Conservation (phyloP, 371 early-diverging fungal species). For the Fennellomyces sp. region DNA sequence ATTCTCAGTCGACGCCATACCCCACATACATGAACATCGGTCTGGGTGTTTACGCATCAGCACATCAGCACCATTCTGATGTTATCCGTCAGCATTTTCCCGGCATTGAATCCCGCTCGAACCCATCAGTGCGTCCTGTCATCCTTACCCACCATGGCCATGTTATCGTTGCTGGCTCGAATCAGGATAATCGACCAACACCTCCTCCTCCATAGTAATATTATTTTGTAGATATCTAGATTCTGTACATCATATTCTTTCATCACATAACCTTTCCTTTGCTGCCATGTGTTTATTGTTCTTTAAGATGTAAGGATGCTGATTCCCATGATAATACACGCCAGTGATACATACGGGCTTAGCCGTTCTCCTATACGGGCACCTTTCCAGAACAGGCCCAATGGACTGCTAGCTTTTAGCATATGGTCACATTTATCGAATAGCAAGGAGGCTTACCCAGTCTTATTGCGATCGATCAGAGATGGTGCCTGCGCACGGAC, state of each 20-base stretch:
- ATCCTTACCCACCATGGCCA: conserved; percentile 24
- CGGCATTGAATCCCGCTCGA: conserved; percentile 14
- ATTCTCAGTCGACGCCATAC: conserved; percentile 10
- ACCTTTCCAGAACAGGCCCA: conserved; percentile 91
- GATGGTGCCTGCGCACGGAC: conserved; percentile 76
- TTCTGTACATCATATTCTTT: neutral
- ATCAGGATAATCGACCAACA: conserved; percentile 2
- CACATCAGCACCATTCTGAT: conserved; percentile 54
- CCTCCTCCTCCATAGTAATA: conserved; percentile 6
- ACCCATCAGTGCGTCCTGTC: conserved; percentile 19
- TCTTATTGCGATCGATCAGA: conserved; percentile 68
- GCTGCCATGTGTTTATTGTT: neutral
- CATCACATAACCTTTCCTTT: neutral
- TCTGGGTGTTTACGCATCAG: conserved; percentile 55
- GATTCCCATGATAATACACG: conserved; percentile 82
- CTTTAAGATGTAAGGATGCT: conserved; percentile 56
- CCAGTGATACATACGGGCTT: conserved; percentile 85
- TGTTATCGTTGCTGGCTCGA: conserved; percentile 22
- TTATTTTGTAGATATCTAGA: conserved; percentile 3
- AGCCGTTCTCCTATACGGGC: conserved; percentile 90
- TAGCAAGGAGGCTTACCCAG: conserved; percentile 44
- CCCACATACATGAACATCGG: conserved; percentile 49
- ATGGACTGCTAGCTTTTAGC: no score
- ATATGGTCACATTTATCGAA: no score
- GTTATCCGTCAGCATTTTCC: conserved; percentile 52